A percentile compares a stretch with the other conserved stretches of the same genome.
Evolutionary conservation across 2,329 filamentous ascomycete genomes (phyloP).

Genomic region (Dactylellina cionopaga): DNA sequence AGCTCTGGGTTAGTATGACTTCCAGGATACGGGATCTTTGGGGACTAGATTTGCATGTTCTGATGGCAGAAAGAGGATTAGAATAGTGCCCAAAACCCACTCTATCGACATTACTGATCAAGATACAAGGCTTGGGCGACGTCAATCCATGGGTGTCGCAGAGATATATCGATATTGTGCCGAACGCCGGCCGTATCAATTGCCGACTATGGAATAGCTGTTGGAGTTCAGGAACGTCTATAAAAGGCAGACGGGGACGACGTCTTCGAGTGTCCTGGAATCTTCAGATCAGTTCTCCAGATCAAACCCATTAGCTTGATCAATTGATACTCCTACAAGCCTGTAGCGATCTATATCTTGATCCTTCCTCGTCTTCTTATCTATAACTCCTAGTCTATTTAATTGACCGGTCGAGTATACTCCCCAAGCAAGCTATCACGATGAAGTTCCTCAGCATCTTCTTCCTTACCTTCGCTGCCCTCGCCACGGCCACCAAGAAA

Average conservation of each 20-base stretch:
- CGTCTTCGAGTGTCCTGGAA: neutral
- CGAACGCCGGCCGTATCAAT: neutral
- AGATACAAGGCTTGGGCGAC: slow-evolving; percentile 15
- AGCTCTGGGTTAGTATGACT: too few species aligned
- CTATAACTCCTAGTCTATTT: slow-evolving; percentile 21
- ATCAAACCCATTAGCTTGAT: slow-evolving; percentile 17
- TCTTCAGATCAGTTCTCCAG: slow-evolving; percentile 25
- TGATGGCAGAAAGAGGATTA: too few species aligned
- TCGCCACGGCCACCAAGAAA: slow-evolving; percentile 52
- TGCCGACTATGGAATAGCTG: neutral
- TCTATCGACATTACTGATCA: slow-evolving; percentile 36
- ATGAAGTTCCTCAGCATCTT: slow-evolving; percentile 56
- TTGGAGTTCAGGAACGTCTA: slow-evolving; percentile 4
- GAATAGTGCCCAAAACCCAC: neutral
- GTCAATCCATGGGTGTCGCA: slow-evolving; percentile 25
- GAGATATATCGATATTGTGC: slow-evolving; percentile 7
- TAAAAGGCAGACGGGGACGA: slow-evolving; percentile 14
- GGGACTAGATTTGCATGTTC: too few species aligned
- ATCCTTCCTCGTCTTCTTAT: neutral
- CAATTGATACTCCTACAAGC: neutral
- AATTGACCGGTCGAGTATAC: slow-evolving; percentile 24
- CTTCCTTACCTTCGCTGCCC: slow-evolving; percentile 47
- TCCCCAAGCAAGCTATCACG: slow-evolving; percentile 9
- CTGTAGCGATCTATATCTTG: slow-evolving; percentile 14
- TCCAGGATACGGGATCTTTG: too few species aligned